Percentiles rank a stretch among this genome's conserved stretches.
Evolutionary conservation across 257 asterid genomes (phyloP).

Genomic region (Capsicum chinense): DNA sequence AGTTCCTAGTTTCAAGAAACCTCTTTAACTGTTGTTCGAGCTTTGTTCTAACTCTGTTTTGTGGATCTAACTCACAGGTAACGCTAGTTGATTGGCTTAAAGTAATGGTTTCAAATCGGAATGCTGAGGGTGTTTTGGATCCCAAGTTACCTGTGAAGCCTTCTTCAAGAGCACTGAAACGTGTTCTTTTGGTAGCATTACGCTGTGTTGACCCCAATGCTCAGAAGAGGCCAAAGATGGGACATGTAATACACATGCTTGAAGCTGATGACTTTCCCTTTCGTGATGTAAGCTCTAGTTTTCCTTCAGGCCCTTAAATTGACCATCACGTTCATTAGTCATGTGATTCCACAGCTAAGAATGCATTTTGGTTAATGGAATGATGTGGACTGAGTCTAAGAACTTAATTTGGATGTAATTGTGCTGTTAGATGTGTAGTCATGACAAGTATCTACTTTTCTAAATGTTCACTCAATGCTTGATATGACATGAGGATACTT

Average conservation of each 20-base stretch:
- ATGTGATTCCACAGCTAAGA: neutral
- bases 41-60: slow-evolving; percentile 22
- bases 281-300: slow-evolving; percentile 68
- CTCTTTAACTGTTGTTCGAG: slow-evolving; percentile 16
- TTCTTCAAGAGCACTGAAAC: slow-evolving; percentile 80
- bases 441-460: neutral
- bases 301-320: slow-evolving; percentile 1
- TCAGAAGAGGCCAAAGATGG: slow-evolving; percentile 93
- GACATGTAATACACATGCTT: slow-evolving; percentile 91
- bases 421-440: neutral
- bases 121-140: slow-evolving; percentile 85
- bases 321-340: neutral
- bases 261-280: slow-evolving; percentile 89
- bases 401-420: slow-evolving; percentile 24
- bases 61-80: slow-evolving; percentile 48
- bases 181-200: slow-evolving; percentile 79
- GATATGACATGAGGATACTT: neutral
- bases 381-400: slow-evolving; percentile 12
- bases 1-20: neutral
- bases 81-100: slow-evolving; percentile 90
- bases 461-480: neutral
- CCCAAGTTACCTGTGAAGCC: slow-evolving; percentile 75
- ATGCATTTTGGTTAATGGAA: neutral
- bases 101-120: slow-evolving; percentile 79
- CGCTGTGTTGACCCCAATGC: slow-evolving; percentile 86